Evolutionary conservation across 192 early-diverging fungal genomes (phyloP).

Genomic region (Rhizoclosmatium sp.): DNA sequence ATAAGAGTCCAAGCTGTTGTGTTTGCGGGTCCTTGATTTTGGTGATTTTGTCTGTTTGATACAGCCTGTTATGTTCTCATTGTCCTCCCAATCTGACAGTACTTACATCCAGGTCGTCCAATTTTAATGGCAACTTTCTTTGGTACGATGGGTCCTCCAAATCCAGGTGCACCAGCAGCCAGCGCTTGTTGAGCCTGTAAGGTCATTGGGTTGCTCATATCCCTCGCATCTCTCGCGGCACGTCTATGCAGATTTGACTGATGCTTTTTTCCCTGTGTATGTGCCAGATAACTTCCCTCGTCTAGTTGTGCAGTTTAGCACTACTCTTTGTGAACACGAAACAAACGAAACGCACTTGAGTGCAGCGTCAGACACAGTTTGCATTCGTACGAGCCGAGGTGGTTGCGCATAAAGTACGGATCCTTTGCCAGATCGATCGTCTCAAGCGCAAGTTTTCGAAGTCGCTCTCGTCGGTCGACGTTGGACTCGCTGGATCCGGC

Average conservation of each 20-base stretch:
- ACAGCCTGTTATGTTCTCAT: neutral
- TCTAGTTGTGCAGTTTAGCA: slow-evolving; percentile 49
- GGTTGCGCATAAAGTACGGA: slow-evolving; percentile 95
- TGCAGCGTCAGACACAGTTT: slow-evolving; percentile 64
- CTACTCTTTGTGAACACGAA: slow-evolving; percentile 55
- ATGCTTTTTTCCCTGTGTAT: slow-evolving; percentile 99
- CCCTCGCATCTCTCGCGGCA: slow-evolving; percentile 82
- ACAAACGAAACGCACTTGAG: slow-evolving; percentile 71
- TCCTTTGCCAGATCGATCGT: slow-evolving; percentile 96
- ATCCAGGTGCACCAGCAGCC: slow-evolving; percentile 26
- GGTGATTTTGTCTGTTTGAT: slow-evolving; percentile 69
- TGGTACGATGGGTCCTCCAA: slow-evolving; percentile 48
- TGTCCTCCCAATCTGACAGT: slow-evolving; percentile 7
- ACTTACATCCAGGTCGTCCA: slow-evolving; percentile 86
- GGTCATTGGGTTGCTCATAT: slow-evolving; percentile 32
- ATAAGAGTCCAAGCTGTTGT: slow-evolving; percentile 87
- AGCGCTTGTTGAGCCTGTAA: slow-evolving; percentile 32
- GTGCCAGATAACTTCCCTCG: slow-evolving; percentile 94
- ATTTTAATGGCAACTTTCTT: slow-evolving; percentile 90
- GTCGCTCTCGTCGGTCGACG: slow-evolving; percentile 92
- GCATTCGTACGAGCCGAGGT: slow-evolving; percentile 67
- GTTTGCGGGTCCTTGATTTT: slow-evolving; percentile 90
- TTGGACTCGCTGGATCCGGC: slow-evolving; percentile 85
- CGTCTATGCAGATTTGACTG: slow-evolving; percentile 91
- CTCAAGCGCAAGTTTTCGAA: slow-evolving; percentile 92